phyloP scores from a whole-genome alignment of 2,329 filamentous ascomycete genomes.

The Cryphonectria nitschkei region DNA sequence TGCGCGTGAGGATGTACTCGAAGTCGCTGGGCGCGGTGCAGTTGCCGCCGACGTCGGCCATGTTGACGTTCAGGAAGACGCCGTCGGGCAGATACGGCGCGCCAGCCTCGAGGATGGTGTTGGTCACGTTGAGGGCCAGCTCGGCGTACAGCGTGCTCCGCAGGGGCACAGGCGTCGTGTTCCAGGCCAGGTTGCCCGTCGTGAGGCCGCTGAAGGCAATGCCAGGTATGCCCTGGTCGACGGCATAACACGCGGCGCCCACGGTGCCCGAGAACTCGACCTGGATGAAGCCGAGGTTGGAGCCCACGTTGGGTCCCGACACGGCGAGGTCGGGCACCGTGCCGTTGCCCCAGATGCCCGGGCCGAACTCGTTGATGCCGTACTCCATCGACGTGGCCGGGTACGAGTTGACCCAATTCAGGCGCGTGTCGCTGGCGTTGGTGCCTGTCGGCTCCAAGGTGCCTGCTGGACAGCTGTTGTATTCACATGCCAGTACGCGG shows the following conservation, averaged over 20 bases:
- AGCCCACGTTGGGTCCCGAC: slow-evolving; percentile 63
- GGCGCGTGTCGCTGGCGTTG: slow-evolving; percentile 58
- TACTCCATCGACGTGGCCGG: slow-evolving; percentile 67
- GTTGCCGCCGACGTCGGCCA: slow-evolving; percentile 53
- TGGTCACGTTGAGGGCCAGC: slow-evolving; percentile 61
- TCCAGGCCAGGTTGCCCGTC: slow-evolving; percentile 55
- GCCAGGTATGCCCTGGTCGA: slow-evolving; percentile 60
- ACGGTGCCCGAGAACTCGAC: slow-evolving; percentile 68
- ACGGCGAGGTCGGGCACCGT: slow-evolving; percentile 65
- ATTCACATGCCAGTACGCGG: slow-evolving; percentile 60
- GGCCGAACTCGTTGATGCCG: slow-evolving; percentile 61
- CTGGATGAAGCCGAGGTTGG: slow-evolving; percentile 57
- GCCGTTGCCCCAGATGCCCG: slow-evolving; percentile 55
- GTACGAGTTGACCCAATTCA: slow-evolving; percentile 75
- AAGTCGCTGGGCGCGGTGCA: slow-evolving; percentile 60
- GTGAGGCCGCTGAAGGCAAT: slow-evolving; percentile 68
- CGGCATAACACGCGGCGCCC: slow-evolving; percentile 65
- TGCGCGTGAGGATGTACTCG: slow-evolving; percentile 66
- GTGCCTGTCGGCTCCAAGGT: slow-evolving; percentile 56
- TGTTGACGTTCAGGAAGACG: slow-evolving; percentile 72
- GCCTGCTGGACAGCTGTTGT: slow-evolving; percentile 61
- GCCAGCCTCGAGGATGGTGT: slow-evolving; percentile 57
- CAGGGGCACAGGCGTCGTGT: slow-evolving; percentile 53
- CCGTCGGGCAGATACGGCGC: slow-evolving; percentile 65
- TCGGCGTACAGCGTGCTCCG: slow-evolving; percentile 66